Evolutionary conservation across 768 basidiomycete species (phyloP).

Genomic region (Rhodosporidiobolus odoratus): DNA sequence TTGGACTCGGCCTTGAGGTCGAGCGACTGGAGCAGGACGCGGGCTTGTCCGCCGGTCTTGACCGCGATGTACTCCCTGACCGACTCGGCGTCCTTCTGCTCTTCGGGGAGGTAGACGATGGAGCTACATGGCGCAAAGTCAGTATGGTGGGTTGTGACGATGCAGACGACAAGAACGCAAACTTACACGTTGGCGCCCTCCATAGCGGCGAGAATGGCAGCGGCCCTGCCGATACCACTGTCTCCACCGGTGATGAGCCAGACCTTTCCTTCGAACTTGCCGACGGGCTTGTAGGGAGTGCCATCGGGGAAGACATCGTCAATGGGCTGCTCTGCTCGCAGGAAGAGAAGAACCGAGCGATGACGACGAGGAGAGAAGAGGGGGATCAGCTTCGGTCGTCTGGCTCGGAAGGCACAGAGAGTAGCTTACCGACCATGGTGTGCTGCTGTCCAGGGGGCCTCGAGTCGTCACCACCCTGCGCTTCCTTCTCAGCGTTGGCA

Average conservation of each 20-base stretch:
- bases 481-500: not conserved
- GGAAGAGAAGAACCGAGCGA: not conserved
- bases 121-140: conserved; percentile 39
- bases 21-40: conserved; percentile 48
- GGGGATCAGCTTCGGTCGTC: not conserved
- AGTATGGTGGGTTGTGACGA: not conserved
- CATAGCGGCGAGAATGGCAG: conserved; percentile 51
- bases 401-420: not conserved
- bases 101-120: conserved; percentile 43
- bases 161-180: not conserved
- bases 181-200: conserved; percentile 47
- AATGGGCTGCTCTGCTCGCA: conserved; percentile 15
- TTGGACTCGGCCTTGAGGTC: conserved; percentile 50
- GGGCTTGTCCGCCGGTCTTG: conserved; percentile 46
- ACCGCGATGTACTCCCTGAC: conserved; percentile 48
- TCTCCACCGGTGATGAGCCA: conserved; percentile 55
- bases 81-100: conserved; percentile 51
- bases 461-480: conserved; percentile 28
- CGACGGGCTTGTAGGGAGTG: conserved; percentile 51
- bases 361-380: not conserved
- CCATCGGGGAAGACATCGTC: conserved; percentile 53
- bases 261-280: conserved; percentile 53
- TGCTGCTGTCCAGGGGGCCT: conserved; percentile 28
- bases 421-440: conserved; percentile 13
- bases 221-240: conserved; percentile 51